phyloP scores from a whole-genome alignment of 2,329 filamentous ascomycete genomes.

The Coniochaeta sp. region DNA sequence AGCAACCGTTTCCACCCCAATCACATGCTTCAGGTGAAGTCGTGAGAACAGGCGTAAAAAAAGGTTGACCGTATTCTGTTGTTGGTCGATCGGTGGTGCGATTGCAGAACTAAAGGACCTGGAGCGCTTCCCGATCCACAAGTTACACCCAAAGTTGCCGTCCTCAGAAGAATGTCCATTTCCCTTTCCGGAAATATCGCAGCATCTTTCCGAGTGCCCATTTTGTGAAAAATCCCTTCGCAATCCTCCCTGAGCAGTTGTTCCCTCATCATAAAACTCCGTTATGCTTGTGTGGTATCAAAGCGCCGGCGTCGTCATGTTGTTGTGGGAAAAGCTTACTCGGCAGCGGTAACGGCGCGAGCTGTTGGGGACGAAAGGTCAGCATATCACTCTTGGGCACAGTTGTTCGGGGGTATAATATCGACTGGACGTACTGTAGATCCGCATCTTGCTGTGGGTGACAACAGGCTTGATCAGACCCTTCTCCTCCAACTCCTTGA shows the following conservation, averaged over 20 bases:
- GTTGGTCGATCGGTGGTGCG: constrained; percentile 19
- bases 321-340: constrained; percentile 28
- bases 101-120: constrained; percentile 24
- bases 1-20: background rate
- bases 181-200: constrained; percentile 20
- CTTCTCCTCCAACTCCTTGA: constrained; percentile 94
- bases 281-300: constrained; percentile 10
- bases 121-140: constrained; percentile 27
- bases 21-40: background rate
- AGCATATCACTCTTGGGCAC: constrained; percentile 20
- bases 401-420: too few species aligned
- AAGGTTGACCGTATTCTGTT: background rate
- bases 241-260: constrained; percentile 19
- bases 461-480: constrained; percentile 98
- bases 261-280: constrained; percentile 4
- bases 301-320: constrained; percentile 15
- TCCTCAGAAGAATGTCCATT: constrained; percentile 15
- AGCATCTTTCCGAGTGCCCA: constrained; percentile 18
- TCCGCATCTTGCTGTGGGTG: constrained; percentile 92
- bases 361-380: constrained; percentile 32
- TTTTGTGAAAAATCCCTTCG: constrained; percentile 15
- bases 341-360: constrained; percentile 51
- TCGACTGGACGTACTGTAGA: constrained; percentile 87
- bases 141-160: constrained; percentile 23
- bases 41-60: background rate